Conservation (phyloP, 2,329 filamentous ascomycete species). For the Pseudogymnoascus sp. region DNA sequence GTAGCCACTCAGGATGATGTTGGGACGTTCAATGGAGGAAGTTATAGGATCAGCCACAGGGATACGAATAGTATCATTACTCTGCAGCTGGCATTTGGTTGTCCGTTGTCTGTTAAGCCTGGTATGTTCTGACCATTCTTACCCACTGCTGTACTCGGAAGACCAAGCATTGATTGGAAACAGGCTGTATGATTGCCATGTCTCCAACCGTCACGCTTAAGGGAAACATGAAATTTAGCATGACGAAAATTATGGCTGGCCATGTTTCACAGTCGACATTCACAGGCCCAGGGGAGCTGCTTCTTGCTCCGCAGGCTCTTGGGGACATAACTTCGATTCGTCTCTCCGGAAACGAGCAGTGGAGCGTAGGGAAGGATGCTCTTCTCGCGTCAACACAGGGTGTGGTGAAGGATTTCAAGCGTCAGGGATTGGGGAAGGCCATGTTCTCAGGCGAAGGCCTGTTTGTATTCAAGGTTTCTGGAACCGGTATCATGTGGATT, state of each 20-base stretch:
- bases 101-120: conserved; percentile 72
- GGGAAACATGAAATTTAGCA: conserved; percentile 73
- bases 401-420: conserved; percentile 80
- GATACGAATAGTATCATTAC: conserved; percentile 87
- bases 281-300: conserved; percentile 82
- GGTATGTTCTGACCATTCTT: conserved; percentile 35
- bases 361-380: conserved; percentile 79
- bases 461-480: conserved; percentile 80
- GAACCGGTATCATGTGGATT: conserved; percentile 77
- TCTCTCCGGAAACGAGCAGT: conserved; percentile 62
- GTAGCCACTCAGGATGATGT: conserved; percentile 66
- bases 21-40: conserved; percentile 95
- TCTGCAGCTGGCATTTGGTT: conserved; percentile 80
- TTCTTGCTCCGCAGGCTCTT: conserved; percentile 70
- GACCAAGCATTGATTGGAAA: not conserved
- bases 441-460: conserved; percentile 91
- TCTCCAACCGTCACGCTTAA: conserved; percentile 76
- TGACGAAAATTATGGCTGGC: conserved; percentile 83
- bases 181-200: conserved; percentile 91
- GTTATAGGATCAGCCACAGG: conserved; percentile 85
- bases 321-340: conserved; percentile 81
- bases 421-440: conserved; percentile 77
- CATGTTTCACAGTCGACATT: conserved; percentile 73
- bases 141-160: not conserved
- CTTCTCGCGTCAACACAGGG: conserved; percentile 81